Evolutionary conservation across 1,139 yeast genomes (phyloP).

Genomic region (Geotrichum fermentans): DNA sequence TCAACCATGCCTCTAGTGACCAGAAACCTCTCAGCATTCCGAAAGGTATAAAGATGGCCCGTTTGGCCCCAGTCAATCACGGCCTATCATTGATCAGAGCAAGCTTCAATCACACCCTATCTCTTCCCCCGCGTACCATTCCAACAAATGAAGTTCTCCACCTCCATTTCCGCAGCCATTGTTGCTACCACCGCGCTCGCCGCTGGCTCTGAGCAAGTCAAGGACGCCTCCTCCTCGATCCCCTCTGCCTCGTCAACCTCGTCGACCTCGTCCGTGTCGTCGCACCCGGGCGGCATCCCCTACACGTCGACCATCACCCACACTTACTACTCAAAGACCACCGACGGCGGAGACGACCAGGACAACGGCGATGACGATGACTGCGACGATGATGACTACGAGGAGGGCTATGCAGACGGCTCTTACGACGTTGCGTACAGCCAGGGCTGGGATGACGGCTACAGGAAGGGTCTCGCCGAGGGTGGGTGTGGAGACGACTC

Average conservation of each 20-base stretch:
- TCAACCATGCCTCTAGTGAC: too few species aligned
- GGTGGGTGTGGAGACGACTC: not conserved
- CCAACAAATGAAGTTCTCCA: conserved; percentile 3
- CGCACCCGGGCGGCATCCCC: too few species aligned
- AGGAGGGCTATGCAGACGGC: conserved; percentile 13
- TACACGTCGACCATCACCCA: not conserved
- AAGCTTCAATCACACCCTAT: too few species aligned
- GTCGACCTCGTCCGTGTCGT: too few species aligned
- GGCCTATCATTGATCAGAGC: too few species aligned
- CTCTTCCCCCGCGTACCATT: too few species aligned
- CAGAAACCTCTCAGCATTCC: too few species aligned
- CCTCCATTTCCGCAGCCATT: not conserved
- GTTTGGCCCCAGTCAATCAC: too few species aligned
- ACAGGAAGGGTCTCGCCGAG: conserved; percentile 4
- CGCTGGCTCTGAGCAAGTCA: not conserved
- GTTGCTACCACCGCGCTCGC: not conserved
- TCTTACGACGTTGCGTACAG: conserved; percentile 12
- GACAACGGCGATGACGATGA: conserved; percentile 1
- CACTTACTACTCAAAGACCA: not conserved
- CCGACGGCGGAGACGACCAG: not conserved
- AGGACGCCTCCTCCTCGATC: not conserved
- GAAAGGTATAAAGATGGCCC: too few species aligned
- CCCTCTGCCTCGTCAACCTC: not conserved
- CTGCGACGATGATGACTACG: not conserved
- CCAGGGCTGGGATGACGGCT: conserved; percentile 13